Evolutionary conservation across 345 rosid genomes (phyloP).

Genomic region (Melaleuca alternifolia): DNA sequence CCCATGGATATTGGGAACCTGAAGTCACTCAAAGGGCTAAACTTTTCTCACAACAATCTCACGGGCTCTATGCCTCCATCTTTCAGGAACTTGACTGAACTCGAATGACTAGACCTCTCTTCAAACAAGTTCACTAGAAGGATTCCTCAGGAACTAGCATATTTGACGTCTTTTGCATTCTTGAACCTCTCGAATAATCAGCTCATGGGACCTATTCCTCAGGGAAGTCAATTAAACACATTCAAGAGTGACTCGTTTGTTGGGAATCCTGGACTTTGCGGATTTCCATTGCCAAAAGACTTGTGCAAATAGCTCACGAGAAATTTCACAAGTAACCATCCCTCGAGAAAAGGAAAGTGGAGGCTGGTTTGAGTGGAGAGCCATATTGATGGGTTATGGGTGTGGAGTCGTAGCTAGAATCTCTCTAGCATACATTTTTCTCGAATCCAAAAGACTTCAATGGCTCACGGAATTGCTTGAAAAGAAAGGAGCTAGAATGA

Average conservation of each 20-base stretch:
- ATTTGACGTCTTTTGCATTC: background rate
- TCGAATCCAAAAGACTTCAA: background rate
- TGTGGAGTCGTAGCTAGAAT: background rate
- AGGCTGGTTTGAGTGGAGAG: slow-evolving; percentile 4
- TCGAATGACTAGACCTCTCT: background rate
- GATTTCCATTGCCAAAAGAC: background rate
- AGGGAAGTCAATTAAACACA: background rate
- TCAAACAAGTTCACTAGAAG: too few species aligned
- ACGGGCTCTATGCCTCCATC: background rate
- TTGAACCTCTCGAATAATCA: background rate
- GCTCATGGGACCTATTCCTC: background rate
- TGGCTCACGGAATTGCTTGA: slow-evolving; percentile 15
- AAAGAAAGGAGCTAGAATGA: slow-evolving; percentile 34
- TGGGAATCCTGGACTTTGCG: background rate
- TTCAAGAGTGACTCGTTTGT: background rate
- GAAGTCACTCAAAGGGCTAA: background rate
- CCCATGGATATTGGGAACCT: background rate
- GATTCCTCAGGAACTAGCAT: background rate
- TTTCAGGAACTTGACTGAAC: background rate
- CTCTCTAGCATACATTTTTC: background rate
- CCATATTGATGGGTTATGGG: slow-evolving; percentile 3
- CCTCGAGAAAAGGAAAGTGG: background rate
- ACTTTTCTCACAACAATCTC: background rate
- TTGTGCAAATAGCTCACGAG: background rate
- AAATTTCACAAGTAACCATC: background rate